phyloP scores from a whole-genome alignment of 306 rosid species.

The Rosa chinensis region DNA sequence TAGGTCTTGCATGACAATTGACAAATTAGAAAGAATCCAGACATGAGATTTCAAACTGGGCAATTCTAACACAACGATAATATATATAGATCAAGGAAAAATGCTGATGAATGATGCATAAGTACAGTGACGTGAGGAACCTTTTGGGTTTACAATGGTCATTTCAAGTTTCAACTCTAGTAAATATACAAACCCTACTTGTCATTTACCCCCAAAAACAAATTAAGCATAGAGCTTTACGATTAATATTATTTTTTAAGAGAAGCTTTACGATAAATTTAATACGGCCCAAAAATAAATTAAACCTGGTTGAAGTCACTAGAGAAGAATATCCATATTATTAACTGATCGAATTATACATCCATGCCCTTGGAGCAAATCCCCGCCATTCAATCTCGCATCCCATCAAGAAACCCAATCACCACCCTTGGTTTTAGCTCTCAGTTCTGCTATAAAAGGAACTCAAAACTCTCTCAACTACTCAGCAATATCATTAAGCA shows the following conservation, averaged over 20 bases:
- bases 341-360: neutral
- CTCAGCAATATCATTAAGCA: conserved; percentile 7
- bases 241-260: neutral
- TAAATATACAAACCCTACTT: neutral
- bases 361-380: conserved; percentile 16
- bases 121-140: neutral
- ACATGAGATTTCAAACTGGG: conserved; percentile 1
- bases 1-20: neutral
- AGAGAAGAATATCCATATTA: neutral
- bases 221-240: conserved; percentile 3
- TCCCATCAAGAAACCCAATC: conserved; percentile 24
- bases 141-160: neutral
- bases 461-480: neutral
- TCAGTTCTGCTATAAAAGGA: conserved; percentile 41
- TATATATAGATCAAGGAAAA: neutral
- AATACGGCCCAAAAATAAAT: neutral
- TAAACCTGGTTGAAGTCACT: neutral
- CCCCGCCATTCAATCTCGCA: conserved; percentile 28
- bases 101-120: neutral
- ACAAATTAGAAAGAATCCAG: neutral
- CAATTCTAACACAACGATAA: neutral
- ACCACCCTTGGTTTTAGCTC: conserved; percentile 28
- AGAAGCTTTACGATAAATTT: neutral
- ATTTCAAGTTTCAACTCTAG: neutral
- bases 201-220: neutral